A percentile compares a stretch with the other conserved stretches of the same genome.
phyloP scores from a whole-genome alignment of 768 basidiomycete genomes.

The Lactifluus pinguis region DNA sequence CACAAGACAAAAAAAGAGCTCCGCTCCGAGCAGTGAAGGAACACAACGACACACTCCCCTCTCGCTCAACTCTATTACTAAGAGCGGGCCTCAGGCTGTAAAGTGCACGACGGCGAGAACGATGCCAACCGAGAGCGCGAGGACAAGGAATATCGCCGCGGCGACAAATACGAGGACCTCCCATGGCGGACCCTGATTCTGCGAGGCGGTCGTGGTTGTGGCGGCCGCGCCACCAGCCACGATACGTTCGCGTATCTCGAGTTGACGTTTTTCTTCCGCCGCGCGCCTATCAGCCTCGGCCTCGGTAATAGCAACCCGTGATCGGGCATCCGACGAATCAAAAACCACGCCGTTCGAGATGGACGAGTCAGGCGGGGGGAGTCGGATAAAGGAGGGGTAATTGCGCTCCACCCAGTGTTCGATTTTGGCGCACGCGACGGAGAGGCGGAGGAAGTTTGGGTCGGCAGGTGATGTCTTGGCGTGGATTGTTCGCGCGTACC shows the following conservation, averaged over 20 bases:
- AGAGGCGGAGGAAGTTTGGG: constrained; percentile 77
- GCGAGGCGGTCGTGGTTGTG: background rate
- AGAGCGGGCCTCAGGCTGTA: background rate
- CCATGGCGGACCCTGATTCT: constrained; percentile 22
- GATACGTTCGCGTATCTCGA: constrained; percentile 6
- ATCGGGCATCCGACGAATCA: constrained; percentile 48
- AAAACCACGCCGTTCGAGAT: constrained; percentile 23
- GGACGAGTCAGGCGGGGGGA: constrained; percentile 18
- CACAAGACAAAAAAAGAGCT: background rate
- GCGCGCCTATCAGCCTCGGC: constrained; percentile 31
- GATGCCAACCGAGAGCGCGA: constrained; percentile 13
- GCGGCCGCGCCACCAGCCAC: background rate
- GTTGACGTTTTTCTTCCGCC: constrained; percentile 33
- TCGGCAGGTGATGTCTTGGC: constrained; percentile 69
- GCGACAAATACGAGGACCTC: constrained; percentile 19
- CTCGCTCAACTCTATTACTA: too few species aligned
- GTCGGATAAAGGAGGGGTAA: constrained; percentile 81
- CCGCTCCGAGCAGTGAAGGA: background rate
- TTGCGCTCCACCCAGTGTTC: constrained; percentile 91
- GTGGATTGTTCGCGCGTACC: constrained; percentile 77
- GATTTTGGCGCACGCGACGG: constrained; percentile 76
- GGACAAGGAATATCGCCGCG: constrained; percentile 16
- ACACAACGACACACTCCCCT: background rate
- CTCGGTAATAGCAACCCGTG: constrained; percentile 38
- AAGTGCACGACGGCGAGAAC: constrained; percentile 18